Evolutionary conservation across 31 red algal species (phyloP).

Genomic region (Bonnemaisonia californica): DNA sequence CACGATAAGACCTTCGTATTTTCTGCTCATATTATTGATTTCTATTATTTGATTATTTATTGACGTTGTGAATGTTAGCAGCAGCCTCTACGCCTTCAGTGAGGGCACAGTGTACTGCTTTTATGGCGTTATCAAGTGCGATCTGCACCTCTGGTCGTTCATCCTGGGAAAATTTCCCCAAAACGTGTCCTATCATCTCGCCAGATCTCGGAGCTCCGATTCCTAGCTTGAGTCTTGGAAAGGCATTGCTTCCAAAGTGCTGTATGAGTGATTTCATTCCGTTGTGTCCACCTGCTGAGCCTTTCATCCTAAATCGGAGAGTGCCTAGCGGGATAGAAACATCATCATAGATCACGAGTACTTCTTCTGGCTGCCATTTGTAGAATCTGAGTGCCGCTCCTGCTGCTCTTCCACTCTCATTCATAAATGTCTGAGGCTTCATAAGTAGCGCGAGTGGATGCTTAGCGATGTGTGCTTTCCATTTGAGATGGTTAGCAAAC

Average conservation of each 20-base stretch:
- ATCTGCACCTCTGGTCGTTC: conserved; percentile 13
- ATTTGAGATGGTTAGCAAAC: conserved; percentile 12
- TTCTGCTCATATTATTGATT: conserved; percentile 23
- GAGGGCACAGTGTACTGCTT: conserved; percentile 20
- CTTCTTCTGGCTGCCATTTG: conserved; percentile 1
- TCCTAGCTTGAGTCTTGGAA: conserved; percentile 30
- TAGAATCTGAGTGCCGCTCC: conserved; percentile 34
- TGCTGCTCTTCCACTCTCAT: conserved; percentile 63
- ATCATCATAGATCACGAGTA: conserved; percentile 80
- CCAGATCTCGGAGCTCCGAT: conserved; percentile 16
- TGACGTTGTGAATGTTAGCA: conserved; percentile 18
- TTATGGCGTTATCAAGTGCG: conserved; percentile 11
- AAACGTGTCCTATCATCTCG: conserved; percentile 20
- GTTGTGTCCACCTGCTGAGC: conserved; percentile 76
- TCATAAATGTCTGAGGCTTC: conserved; percentile 89
- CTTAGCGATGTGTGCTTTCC: conserved; percentile 19
- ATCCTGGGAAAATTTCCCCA: conserved; percentile 16
- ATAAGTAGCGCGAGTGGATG: conserved; percentile 1
- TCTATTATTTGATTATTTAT: conserved; percentile 25
- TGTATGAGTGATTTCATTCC: conserved; percentile 47
- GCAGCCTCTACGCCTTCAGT: conserved; percentile 13
- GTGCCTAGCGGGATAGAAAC: conserved; percentile 49
- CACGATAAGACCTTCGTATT: conserved; percentile 20
- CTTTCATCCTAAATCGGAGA: conserved; percentile 61
- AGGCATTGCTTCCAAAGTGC: conserved; percentile 1